phyloP scores from a whole-genome alignment of 495 filamentous ascomycete species.

The Chaetomium tenue region DNA sequence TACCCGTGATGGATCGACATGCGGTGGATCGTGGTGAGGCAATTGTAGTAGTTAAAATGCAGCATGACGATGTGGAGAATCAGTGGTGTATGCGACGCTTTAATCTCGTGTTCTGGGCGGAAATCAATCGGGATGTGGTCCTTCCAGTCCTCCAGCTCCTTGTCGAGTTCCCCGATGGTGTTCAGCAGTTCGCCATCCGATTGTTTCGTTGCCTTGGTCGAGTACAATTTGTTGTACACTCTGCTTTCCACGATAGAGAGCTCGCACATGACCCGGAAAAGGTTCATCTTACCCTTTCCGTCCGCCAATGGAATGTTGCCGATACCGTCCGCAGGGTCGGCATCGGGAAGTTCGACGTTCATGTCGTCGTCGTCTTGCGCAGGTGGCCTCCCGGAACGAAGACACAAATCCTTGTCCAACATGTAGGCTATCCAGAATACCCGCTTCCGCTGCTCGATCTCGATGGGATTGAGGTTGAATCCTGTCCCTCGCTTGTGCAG shows the following conservation, averaged over 20 bases:
- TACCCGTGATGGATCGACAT: constrained; percentile 99
- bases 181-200: constrained; percentile 92
- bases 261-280: constrained; percentile 87
- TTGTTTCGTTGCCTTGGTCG: constrained; percentile 86
- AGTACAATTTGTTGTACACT: constrained; percentile 92
- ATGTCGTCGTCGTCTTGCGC: constrained; percentile 97
- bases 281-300: constrained; percentile 88
- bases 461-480: constrained; percentile 85
- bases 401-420: constrained; percentile 91
- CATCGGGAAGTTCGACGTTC: constrained; percentile 93
- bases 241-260: constrained; percentile 89
- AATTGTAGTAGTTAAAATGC: constrained; percentile 97
- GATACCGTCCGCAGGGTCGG: constrained; percentile 85
- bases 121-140: constrained; percentile 91
- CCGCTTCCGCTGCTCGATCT: constrained; percentile 91
- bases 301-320: constrained; percentile 88
- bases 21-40: constrained; percentile 93
- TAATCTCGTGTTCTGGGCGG: constrained; percentile 92
- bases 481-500: constrained; percentile 88
- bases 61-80: constrained; percentile 89
- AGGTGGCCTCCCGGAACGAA: constrained; percentile 87
- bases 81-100: constrained; percentile 80
- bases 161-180: constrained; percentile 93
- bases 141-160: constrained; percentile 93
- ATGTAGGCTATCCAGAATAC: constrained; percentile 99